Evolutionary conservation across 306 rosid genomes (phyloP).

Genomic region (Acacia crassicarpa): DNA sequence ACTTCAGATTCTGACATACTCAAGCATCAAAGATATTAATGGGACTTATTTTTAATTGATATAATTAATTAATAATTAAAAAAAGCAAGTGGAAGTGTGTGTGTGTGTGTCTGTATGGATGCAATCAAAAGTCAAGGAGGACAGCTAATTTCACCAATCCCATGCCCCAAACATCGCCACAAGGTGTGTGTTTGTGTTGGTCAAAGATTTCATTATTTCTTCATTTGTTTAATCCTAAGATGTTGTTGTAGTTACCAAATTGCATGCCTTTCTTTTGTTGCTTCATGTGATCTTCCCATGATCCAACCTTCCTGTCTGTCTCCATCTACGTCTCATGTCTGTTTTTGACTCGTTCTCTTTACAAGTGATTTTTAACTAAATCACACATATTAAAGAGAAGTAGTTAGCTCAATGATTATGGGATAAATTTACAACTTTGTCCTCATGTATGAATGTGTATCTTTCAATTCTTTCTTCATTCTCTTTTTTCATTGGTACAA

Average conservation of each 20-base stretch:
- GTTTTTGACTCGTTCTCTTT: too few relatives aligned
- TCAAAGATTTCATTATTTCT: conserved; percentile 32
- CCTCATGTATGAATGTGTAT: too few relatives aligned
- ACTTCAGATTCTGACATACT: conserved; percentile 28
- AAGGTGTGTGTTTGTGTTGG: conserved; percentile 52
- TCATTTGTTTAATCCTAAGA: conserved; percentile 3
- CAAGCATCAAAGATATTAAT: conserved; percentile 19
- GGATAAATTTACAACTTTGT: too few relatives aligned
- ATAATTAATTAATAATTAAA: background rate
- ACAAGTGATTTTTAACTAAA: too few relatives aligned
- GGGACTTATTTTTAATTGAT: background rate
- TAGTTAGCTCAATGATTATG: too few relatives aligned
- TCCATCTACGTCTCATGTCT: background rate
- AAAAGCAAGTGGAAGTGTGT: background rate
- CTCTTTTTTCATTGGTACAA: too few relatives aligned
- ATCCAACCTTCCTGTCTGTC: background rate
- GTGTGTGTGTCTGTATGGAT: background rate
- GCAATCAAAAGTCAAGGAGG: conserved; percentile 44
- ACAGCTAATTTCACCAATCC: conserved; percentile 40
- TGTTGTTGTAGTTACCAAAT: background rate
- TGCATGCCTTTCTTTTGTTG: background rate
- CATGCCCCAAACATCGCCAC: conserved; percentile 56
- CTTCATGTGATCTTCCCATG: conserved; percentile 40
- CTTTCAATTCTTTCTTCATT: too few relatives aligned
- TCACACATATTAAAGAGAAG: too few relatives aligned